Evolutionary conservation across 2,329 filamentous ascomycete genomes (phyloP), one percentile per base, ranked within the genome.

Genomic region (Amesomyces nigricolor): DNA sequence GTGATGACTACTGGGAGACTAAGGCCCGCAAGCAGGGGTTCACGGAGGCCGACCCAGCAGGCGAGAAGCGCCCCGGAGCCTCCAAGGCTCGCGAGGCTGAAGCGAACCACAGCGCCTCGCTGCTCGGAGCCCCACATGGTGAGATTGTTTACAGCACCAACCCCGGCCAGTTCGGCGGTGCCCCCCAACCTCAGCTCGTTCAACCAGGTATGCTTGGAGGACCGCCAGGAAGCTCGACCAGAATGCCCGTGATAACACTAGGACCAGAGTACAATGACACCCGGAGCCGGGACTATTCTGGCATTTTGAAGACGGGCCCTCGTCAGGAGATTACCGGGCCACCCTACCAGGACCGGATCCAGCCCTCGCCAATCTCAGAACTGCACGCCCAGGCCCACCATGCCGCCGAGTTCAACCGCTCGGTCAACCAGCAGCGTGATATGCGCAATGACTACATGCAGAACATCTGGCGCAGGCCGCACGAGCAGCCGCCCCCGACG

Each of bases 1-100:
- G 94, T 48, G 94, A 99, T 72, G 94, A 99, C 70, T 99, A 99
- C 72, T 99, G 94, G 94, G 94, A 97, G 72, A 89, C 87, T 67
- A 97, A 97, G 73, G 94, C 94, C 7, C 82, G 88, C 47, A 99
- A 97, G 73, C 94, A 99, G 72, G 94, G 94, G 10, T 99, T 99
- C 68, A 99, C 94, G 1, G 94, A 99, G 70, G 91, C 95, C 60
- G 94, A 99, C 71, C 79, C 91, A 49, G 94, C 94, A 4, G 94
- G 94, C 40, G 94, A 99, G 73, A 97, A 99, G 77, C 81, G 94
- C 61, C 94, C 94, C 5, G 94, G 94, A 52, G 91, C 89, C 39
- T 85, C 90, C 56, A 96, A 95, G 74, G 88, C 88, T 58, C 81
- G 92, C 66, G 89, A 96, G 73, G 87, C 88, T 11, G 85, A 87